These are phyloP conservation scores for Solanum hybrid DNA, from an alignment of 305 asterid species.

Conservation along the genomic window DNA sequence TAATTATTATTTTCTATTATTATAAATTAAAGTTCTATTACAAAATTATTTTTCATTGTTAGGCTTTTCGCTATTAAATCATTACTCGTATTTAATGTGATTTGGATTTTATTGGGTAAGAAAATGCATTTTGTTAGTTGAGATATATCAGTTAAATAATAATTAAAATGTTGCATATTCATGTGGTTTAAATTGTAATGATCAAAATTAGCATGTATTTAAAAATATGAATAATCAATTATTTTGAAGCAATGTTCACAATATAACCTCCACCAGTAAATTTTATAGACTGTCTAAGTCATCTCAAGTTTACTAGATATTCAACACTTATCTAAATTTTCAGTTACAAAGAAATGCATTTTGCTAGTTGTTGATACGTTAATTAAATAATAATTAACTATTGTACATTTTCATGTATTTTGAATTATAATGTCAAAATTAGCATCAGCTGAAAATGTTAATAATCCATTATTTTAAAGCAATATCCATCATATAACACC, in stretches of 20 bases:
- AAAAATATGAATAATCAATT: no score
- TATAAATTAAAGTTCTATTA: neutral
- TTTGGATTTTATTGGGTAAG: neutral
- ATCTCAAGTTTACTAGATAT: neutral
- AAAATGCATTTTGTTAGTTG: no score
- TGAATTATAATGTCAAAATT: neutral
- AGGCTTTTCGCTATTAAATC: neutral
- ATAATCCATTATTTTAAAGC: no score
- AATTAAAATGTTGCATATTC: neutral
- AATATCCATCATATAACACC: neutral
- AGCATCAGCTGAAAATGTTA: neutral
- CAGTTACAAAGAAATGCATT: neutral
- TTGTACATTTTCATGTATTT: no score
- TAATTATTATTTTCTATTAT: neutral
- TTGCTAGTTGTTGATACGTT: neutral
- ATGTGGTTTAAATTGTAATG: neutral
- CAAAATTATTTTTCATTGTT: neutral
- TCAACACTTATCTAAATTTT: neutral
- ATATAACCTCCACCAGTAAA: no score
- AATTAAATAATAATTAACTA: neutral
- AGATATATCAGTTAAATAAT: neutral
- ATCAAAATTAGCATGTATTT: neutral
- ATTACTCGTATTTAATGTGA: neutral
- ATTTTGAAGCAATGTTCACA: neutral
- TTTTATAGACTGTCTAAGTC: neutral